Evolutionary conservation across 169 alveolate species (phyloP).

Genomic region (Neospora caninum): DNA sequence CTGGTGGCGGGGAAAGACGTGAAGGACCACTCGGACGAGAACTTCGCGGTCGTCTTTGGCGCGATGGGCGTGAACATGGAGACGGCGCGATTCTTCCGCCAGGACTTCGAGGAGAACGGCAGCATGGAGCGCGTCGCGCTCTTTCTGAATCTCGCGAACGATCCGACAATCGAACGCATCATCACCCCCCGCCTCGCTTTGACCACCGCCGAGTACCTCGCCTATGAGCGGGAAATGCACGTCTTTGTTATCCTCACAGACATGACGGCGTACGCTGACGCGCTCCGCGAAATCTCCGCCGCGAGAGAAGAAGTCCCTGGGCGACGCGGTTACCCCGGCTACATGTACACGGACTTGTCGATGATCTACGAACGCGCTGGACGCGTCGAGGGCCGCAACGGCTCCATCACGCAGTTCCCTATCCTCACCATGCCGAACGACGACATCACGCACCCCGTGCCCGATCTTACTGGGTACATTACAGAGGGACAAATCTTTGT

Average conservation of each 20-base stretch:
- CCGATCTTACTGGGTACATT: constrained; percentile 87
- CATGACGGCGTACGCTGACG: constrained; percentile 99
- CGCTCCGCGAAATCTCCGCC: constrained; percentile 99
- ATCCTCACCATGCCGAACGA: constrained; percentile 99
- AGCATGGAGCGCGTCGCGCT: constrained; percentile 99
- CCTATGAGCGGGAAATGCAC: constrained; percentile 98
- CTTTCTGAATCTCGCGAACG: constrained; percentile 99
- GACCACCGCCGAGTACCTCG: constrained; percentile 99
- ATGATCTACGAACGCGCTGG: constrained; percentile 99
- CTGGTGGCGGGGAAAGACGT: constrained; percentile 97
- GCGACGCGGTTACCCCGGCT: constrained; percentile 99
- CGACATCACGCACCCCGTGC: constrained; percentile 96
- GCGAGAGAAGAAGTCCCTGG: constrained; percentile 99
- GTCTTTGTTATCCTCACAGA: constrained; percentile 99
- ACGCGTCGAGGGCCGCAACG: constrained; percentile 96
- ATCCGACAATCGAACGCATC: constrained; percentile 99
- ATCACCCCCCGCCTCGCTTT: constrained; percentile 98
- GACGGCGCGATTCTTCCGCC: constrained; percentile 99
- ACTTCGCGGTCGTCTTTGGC: constrained; percentile 99
- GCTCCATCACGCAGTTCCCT: constrained; percentile 98
- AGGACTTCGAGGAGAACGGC: constrained; percentile 99
- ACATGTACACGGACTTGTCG: constrained; percentile 99
- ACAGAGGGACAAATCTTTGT: constrained; percentile 99
- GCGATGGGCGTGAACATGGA: constrained; percentile 99
- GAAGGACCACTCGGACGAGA: constrained; percentile 97